Evolutionary conservation across 164 flowering plant genomes (phyloP).

Genomic region (Magnolia changhungtana): DNA sequence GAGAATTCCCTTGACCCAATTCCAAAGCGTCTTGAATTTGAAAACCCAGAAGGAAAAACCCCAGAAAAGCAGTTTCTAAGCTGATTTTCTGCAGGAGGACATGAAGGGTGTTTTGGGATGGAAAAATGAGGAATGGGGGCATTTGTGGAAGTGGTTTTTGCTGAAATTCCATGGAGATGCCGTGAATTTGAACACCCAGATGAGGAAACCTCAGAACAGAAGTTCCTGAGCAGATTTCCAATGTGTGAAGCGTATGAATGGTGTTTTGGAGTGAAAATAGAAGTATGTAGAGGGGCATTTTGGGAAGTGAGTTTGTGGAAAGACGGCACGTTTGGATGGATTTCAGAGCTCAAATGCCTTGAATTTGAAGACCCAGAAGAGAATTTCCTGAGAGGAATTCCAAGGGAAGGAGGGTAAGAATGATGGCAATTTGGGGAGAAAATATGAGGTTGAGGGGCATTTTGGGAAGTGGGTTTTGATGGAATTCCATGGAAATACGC

Average conservation of each 20-base stretch:
- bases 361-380: conserved; percentile 7
- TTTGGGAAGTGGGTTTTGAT: conserved; percentile 10
- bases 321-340: not conserved
- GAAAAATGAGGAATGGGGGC: not conserved
- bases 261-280: not conserved
- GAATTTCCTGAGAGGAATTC: conserved; percentile 3
- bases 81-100: not conserved
- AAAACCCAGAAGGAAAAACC: conserved; percentile 5
- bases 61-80: conserved; percentile 6
- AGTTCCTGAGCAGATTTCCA: not conserved
- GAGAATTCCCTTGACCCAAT: conserved; percentile 7
- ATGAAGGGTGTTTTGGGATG: conserved; percentile 2
- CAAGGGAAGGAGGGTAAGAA: not conserved
- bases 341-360: not conserved
- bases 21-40: not conserved
- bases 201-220: too few relatives aligned
- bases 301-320: not conserved
- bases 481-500: conserved; percentile 1
- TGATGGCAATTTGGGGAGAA: not conserved
- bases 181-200: too few relatives aligned
- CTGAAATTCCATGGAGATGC: not conserved
- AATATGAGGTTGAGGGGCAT: not conserved
- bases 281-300: not conserved
- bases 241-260: not conserved
- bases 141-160: conserved; percentile 8